Percentiles rank a stretch among this genome's conserved stretches.
Conservation (phyloP, 257 asterid genomes). For the Misopates orontium region DNA sequence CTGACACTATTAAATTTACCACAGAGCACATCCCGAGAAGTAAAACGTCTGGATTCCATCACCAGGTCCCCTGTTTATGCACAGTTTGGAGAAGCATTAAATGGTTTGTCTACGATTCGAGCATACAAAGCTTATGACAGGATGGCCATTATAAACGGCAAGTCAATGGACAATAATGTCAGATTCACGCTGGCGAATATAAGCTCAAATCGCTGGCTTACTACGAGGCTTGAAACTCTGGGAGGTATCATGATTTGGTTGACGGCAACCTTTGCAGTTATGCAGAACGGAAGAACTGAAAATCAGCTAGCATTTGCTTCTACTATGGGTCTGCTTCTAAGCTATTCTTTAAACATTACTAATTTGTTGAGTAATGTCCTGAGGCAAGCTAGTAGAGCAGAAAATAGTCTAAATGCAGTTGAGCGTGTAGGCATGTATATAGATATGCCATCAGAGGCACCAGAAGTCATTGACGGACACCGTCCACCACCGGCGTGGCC, state of each 20-base stretch:
- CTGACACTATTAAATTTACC: constrained; percentile 25
- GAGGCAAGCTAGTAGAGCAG: constrained; percentile 78
- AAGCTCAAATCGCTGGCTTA: constrained; percentile 80
- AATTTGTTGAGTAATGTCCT: constrained; percentile 60
- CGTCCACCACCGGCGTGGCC: constrained; percentile 84
- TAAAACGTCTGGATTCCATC: constrained; percentile 74
- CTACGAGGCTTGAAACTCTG: constrained; percentile 67
- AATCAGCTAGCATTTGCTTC: constrained; percentile 77
- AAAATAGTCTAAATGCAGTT: constrained; percentile 74
- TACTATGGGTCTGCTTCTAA: constrained; percentile 82
- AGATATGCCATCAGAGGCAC: constrained; percentile 80
- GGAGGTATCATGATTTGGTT: constrained; percentile 86
- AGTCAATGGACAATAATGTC: constrained; percentile 69
- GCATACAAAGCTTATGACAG: constrained; percentile 79
- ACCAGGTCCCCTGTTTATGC: constrained; percentile 85
- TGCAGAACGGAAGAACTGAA: constrained; percentile 63
- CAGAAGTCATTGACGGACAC: constrained; percentile 49
- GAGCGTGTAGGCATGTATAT: constrained; percentile 78
- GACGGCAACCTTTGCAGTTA: constrained; percentile 72
- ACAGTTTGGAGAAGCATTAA: constrained; percentile 79
- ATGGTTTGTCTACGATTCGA: constrained; percentile 72
- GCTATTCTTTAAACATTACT: constrained; percentile 75
- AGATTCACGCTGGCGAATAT: constrained; percentile 65
- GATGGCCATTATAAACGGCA: constrained; percentile 63
- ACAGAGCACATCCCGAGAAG: constrained; percentile 88